These are phyloP conservation scores for Colletotrichum musicola DNA, from an alignment of 2,329 filamentous ascomycete species.

Conservation along the genomic window DNA sequence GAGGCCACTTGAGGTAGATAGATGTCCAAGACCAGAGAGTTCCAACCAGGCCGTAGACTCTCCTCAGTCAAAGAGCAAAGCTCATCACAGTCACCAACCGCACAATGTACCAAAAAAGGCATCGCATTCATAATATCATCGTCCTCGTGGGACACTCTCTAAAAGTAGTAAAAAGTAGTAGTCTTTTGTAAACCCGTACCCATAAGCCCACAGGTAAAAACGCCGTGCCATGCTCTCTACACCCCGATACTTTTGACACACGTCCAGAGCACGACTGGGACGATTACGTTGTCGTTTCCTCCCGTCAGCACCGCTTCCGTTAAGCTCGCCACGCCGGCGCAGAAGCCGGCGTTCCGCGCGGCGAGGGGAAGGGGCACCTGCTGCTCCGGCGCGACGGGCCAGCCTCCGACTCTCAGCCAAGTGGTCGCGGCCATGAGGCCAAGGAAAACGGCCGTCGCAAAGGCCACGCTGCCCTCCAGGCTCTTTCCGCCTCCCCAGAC, in stretches of 20 bases:
- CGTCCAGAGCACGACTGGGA: conserved; percentile 92
- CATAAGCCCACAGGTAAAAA: not conserved
- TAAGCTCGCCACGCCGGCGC: conserved; percentile 84
- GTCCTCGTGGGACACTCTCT: conserved; percentile 19
- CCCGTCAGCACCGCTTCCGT: conserved; percentile 96
- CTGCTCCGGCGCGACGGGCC: conserved; percentile 74
- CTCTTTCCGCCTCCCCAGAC: conserved; percentile 97
- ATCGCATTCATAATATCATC: conserved; percentile 32
- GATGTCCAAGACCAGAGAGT: too few relatives aligned
- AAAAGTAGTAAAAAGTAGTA: not conserved
- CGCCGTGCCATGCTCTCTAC: conserved; percentile 48
- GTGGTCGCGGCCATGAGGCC: conserved; percentile 78
- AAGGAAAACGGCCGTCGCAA: conserved; percentile 81
- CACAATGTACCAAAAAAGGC: not conserved
- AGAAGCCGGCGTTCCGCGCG: conserved; percentile 78
- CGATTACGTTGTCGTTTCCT: conserved; percentile 98
- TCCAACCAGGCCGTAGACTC: too few relatives aligned
- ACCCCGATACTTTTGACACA: conserved; percentile 83
- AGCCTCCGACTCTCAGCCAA: conserved; percentile 84
- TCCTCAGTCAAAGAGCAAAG: too few relatives aligned
- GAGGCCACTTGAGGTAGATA: too few relatives aligned
- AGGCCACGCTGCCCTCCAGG: conserved; percentile 87
- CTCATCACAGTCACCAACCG: not conserved
- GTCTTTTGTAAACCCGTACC: conserved; percentile 19
- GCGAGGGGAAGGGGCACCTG: conserved; percentile 72